Evolutionary conservation across 225 moss, liverwort and hornwort genomes (phyloP).

Genomic region (Physcomitrium patens): DNA sequence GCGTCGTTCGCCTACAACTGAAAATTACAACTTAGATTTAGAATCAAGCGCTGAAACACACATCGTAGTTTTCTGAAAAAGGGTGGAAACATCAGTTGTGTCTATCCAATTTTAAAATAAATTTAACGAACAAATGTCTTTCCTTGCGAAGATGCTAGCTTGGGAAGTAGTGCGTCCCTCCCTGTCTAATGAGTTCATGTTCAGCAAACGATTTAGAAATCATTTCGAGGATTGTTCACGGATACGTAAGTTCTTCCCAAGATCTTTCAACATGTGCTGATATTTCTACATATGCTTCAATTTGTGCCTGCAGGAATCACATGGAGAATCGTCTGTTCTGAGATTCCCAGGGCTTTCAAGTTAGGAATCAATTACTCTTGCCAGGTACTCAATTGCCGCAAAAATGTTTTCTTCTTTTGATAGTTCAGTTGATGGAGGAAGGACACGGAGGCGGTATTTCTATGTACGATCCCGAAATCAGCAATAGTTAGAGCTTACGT

Average conservation of each 20-base stretch:
- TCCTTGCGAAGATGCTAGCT: background rate
- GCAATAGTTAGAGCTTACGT: background rate
- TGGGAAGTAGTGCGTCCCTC: background rate
- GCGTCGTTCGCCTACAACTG: background rate
- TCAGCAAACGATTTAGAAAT: background rate
- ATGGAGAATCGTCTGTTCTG: background rate
- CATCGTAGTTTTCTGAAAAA: background rate
- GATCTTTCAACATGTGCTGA: background rate
- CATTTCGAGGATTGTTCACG: background rate
- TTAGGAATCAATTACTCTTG: slow-evolving; percentile 4
- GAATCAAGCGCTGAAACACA: background rate
- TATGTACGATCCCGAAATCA: background rate
- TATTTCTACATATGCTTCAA: background rate
- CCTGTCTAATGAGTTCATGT: background rate
- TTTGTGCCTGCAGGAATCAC: slow-evolving; percentile 27
- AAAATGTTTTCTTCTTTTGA: slow-evolving; percentile 13
- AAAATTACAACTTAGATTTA: slow-evolving; percentile 1
- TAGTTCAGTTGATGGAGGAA: slow-evolving; percentile 15
- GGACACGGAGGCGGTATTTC: background rate
- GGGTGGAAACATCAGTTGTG: background rate
- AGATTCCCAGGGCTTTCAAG: background rate
- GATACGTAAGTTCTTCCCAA: background rate
- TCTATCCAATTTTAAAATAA: background rate
- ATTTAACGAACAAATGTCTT: background rate
- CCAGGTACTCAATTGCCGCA: background rate